Base-by-base conservation (phyloP, 2,329 filamentous ascomycete species). In the Madurella mycetomatis region DNA sequence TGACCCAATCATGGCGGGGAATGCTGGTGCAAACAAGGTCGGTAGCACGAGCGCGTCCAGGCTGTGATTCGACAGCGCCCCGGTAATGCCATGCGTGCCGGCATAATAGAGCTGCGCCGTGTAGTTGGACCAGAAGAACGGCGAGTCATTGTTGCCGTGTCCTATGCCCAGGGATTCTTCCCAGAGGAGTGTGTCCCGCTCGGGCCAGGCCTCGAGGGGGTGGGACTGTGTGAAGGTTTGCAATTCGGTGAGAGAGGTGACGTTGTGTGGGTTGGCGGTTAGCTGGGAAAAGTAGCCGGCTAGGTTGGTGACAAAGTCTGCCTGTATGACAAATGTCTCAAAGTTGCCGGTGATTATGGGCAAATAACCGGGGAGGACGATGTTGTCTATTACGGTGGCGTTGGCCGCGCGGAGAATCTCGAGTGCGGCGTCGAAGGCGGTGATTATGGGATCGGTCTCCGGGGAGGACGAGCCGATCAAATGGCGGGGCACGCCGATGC, bases 401-500 rank as follows among this genome's bases (percentile, higher is more conserved):
- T 84, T 85, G 0, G 81, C 81, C 0, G 69, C 68, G 9, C 73
- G 68, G 37, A 88, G 71, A 2, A 80, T 62, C 0, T 70, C 61
- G 4, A 88, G 68, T 0, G 82, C 79, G 1, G 67, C 63, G 25
- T 85, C 69, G 63, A 88, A 88, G 0, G 79, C 78, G 1, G 72
- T 68, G 5, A 82, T 53, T 1, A 65, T 45, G 5, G 64, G 17
- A 59, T 31, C 30, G 15, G 31, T 55, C 50, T 30, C 31, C 18
- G 41, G 2, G 16, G 41, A 41, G 13, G 49, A 40, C 1, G 50
- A 13, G 34, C 72, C 70, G 34, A 88, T 72, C 1, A 80, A 72
- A 59, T 86, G 85, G 16, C 79, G 74, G 0, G 85, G 81, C 3
- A 89, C 75, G 3, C 86, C 86, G 25, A 89, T 82, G 1, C 84